These are phyloP conservation scores for Toxoplasma gondii DNA, from an alignment of 169 alveolate genomes.

Conservation along the genomic window DNA sequence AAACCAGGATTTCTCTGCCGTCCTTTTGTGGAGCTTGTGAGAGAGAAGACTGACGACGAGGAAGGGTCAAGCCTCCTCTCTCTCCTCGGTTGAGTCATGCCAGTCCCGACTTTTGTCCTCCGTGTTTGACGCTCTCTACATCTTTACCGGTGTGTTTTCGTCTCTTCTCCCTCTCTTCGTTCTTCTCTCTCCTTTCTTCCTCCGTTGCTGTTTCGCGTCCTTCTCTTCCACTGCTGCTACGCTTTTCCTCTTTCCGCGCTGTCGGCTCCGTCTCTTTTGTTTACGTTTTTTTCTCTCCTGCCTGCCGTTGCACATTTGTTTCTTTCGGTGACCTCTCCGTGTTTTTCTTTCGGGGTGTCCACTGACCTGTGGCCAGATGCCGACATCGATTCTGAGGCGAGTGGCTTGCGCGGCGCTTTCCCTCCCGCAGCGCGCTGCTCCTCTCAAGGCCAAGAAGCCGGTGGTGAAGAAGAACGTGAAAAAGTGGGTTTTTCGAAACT, in stretches of 20 bases:
- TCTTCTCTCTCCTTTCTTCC: not conserved
- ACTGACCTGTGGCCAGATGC: not conserved
- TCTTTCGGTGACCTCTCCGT: not conserved
- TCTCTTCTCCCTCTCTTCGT: not conserved
- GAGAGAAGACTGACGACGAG: not conserved
- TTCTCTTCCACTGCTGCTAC: not conserved
- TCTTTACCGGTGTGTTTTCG: not conserved
- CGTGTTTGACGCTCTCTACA: not conserved
- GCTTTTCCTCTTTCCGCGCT: not conserved
- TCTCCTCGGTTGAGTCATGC: not conserved
- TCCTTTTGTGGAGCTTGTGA: too few relatives aligned
- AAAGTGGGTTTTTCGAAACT: not conserved
- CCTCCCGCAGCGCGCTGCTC: slow-evolving; percentile 23
- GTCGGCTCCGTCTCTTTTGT: not conserved
- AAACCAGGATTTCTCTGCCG: too few relatives aligned
- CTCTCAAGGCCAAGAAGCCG: slow-evolving; percentile 28
- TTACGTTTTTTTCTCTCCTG: not conserved
- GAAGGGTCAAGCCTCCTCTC: not conserved
- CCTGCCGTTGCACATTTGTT: not conserved
- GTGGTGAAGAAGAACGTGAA: not conserved
- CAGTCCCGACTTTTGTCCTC: not conserved
- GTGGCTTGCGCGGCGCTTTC: not conserved
- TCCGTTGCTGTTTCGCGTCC: not conserved
- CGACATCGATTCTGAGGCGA: not conserved
- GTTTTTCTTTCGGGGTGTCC: not conserved